A percentile compares a stretch with the other conserved stretches of the same genome.
These are phyloP conservation scores for Lentinus brumalis DNA, from an alignment of 768 basidiomycete genomes.

Conservation along the genomic window DNA sequence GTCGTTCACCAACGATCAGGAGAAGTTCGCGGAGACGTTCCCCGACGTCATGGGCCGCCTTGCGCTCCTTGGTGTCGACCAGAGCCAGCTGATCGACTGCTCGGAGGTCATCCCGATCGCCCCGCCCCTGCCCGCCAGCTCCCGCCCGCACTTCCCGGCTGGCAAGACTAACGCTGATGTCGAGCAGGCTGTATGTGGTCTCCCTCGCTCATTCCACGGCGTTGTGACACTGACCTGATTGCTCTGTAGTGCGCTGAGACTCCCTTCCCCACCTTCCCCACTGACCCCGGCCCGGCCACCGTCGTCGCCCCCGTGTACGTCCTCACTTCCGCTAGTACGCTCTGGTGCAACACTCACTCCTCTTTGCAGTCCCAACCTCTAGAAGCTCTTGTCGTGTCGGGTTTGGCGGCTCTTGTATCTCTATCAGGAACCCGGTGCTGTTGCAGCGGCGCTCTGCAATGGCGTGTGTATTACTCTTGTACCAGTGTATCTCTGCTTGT, in stretches of 20 bases:
- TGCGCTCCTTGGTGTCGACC: constrained; percentile 27
- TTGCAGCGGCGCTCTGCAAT: no score
- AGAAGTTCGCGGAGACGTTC: constrained; percentile 24
- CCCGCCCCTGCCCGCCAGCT: not conserved
- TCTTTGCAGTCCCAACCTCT: no score
- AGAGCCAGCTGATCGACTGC: constrained; percentile 2
- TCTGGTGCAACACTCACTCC: no score
- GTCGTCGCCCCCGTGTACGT: constrained; percentile 34
- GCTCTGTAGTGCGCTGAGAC: constrained; percentile 2
- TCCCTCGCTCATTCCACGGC: not conserved
- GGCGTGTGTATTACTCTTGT: no score
- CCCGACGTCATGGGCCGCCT: constrained; percentile 27
- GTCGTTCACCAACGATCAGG: constrained; percentile 26
- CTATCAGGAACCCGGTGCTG: no score
- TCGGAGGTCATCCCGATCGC: constrained; percentile 3
- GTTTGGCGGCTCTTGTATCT: no score
- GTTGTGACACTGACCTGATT: not conserved
- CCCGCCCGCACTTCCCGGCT: constrained; percentile 20
- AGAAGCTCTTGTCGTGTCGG: no score
- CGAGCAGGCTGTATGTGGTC: constrained; percentile 21
- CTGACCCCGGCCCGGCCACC: constrained; percentile 34
- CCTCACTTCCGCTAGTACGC: no score
- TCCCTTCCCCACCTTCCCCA: constrained; percentile 17
- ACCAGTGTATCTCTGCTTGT: no score
- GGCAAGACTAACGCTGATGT: constrained; percentile 21